These are phyloP conservation scores for Sapria himalayana DNA, from an alignment of 345 rosid species.

Conservation along the genomic window DNA sequence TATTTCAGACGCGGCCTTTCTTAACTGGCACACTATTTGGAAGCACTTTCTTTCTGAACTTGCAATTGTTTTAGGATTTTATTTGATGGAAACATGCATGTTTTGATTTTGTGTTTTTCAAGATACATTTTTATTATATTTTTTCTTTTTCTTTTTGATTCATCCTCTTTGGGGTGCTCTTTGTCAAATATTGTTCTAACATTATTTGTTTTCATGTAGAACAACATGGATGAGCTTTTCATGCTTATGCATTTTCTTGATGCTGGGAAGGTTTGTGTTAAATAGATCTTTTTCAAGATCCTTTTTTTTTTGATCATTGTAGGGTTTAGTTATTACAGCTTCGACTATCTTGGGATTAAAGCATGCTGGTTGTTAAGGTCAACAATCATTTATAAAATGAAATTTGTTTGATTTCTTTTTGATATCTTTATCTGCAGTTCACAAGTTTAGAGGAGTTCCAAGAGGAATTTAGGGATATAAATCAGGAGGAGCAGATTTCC, in stretches of 20 bases:
- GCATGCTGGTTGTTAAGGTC: constrained; percentile 3
- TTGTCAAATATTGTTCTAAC: too few species aligned
- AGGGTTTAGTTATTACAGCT: not conserved
- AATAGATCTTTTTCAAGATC: constrained; percentile 3
- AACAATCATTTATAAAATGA: too few species aligned
- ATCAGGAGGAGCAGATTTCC: constrained; percentile 95
- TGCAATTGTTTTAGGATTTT: too few species aligned
- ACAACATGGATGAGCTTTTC: constrained; percentile 98
- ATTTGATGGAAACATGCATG: too few species aligned
- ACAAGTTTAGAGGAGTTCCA: constrained; percentile 95
- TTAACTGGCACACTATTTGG: too few species aligned
- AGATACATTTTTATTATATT: too few species aligned
- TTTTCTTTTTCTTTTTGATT: too few species aligned
- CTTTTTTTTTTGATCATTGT: constrained; percentile 6
- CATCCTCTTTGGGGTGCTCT: too few species aligned
- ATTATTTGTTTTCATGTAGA: constrained; percentile 70
- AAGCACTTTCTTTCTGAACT: too few species aligned
- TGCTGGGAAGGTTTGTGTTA: constrained; percentile 71
- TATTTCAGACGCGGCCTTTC: too few species aligned
- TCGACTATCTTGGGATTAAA: too few species aligned
- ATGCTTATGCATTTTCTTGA: constrained; percentile 99
- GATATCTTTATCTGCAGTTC: constrained; percentile 37
- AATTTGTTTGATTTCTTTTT: constrained; percentile 5
- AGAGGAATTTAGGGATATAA: constrained; percentile 91
- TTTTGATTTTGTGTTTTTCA: too few species aligned